These are phyloP conservation scores for Alternaria ethzedia DNA, from an alignment of 2,329 filamentous ascomycete genomes.

Conservation along the genomic window DNA sequence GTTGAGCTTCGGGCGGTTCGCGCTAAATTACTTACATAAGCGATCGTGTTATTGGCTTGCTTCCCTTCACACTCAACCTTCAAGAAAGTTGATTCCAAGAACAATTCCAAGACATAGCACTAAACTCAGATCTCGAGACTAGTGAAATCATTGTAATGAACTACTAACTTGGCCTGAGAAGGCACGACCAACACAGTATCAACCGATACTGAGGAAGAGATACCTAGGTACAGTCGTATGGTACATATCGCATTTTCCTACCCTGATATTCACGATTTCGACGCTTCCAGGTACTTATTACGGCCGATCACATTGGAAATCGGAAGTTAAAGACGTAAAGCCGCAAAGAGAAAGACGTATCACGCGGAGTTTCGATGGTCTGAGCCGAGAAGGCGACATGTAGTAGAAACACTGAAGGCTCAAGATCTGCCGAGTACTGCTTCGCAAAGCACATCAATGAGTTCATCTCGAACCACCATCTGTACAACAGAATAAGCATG, in stretches of 20 bases:
- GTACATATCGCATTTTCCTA: neutral
- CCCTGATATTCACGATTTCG: neutral
- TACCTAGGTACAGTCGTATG: too few species aligned
- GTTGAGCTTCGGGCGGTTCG: slow-evolving; percentile 19
- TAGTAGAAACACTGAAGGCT: neutral
- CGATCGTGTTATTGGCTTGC: slow-evolving; percentile 5
- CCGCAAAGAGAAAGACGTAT: neutral
- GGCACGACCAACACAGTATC: neutral
- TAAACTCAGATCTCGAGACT: neutral
- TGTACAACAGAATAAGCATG: neutral
- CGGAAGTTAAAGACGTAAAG: neutral
- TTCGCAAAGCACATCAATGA: neutral
- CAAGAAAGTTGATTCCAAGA: neutral
- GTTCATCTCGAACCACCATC: neutral
- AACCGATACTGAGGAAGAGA: neutral
- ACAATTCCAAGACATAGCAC: neutral
- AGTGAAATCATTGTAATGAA: neutral
- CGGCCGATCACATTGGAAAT: neutral
- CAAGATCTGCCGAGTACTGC: neutral
- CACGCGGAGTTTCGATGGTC: neutral
- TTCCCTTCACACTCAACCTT: neutral
- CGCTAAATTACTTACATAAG: slow-evolving; percentile 20
- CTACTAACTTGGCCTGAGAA: neutral
- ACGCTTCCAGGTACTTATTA: neutral
- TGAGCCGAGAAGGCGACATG: neutral